phyloP scores from a whole-genome alignment of 2,329 filamentous ascomycete genomes.

The Apiospora saccharicola region DNA sequence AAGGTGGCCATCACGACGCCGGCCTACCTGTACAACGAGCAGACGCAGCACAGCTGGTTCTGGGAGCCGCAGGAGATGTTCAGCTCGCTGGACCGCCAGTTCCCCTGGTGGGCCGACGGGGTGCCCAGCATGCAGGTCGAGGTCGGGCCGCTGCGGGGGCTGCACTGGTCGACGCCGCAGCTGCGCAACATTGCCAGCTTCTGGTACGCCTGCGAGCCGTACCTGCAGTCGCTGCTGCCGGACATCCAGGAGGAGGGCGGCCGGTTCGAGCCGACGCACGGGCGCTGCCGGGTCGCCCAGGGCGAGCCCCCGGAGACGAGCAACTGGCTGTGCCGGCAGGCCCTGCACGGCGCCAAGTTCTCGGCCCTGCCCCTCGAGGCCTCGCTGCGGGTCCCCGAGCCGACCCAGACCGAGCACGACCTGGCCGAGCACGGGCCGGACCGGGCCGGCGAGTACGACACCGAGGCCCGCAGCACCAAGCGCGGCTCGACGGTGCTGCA shows the following conservation, averaged over 20 bases:
- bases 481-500: too few species aligned
- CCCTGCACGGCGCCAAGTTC: background rate
- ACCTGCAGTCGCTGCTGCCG: background rate
- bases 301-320: background rate
- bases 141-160: background rate
- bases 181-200: background rate
- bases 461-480: too few species aligned
- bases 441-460: too few species aligned
- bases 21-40: background rate
- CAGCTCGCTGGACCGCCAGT: background rate
- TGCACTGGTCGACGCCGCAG: background rate
- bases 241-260: too few species aligned
- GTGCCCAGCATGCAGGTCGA: background rate
- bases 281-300: background rate
- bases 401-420: background rate
- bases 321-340: background rate
- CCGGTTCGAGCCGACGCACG: background rate
- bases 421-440: background rate
- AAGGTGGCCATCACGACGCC: background rate
- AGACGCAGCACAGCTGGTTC: too few species aligned
- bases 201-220: constrained; percentile 1
- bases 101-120: background rate
- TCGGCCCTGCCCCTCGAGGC: background rate
- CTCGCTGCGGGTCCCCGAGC: background rate
- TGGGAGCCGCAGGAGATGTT: background rate